Conservation (phyloP, 352 stramenopile genomes). For the Plasmopara halstedii region DNA sequence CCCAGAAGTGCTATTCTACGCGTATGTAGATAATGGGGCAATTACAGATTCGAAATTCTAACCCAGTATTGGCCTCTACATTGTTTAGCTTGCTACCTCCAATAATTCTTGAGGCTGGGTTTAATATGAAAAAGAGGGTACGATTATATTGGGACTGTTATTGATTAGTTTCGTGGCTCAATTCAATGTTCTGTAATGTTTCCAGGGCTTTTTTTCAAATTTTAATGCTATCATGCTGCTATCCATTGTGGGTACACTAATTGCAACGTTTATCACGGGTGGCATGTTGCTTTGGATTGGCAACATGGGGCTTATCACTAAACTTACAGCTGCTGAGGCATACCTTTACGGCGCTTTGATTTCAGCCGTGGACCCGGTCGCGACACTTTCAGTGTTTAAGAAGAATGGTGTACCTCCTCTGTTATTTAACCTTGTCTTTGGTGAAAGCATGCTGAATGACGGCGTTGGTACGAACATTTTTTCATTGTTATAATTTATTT, state of each 20-base stretch:
- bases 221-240: conserved; percentile 83
- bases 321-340: conserved; percentile 80
- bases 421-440: conserved; percentile 95
- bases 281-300: conserved; percentile 69
- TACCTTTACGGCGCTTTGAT: conserved; percentile 91
- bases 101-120: conserved; percentile 82
- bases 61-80: background rate
- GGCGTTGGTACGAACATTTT: conserved; percentile 54
- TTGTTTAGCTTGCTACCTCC: conserved; percentile 46
- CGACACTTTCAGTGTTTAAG: conserved; percentile 91
- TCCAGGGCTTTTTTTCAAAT: conserved; percentile 80
- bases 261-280: conserved; percentile 76
- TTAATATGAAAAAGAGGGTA: conserved; percentile 85
- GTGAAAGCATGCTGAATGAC: conserved; percentile 94
- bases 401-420: conserved; percentile 78
- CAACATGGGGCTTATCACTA: conserved; percentile 62
- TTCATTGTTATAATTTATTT: conserved; percentile 9
- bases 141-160: conserved; percentile 1
- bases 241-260: conserved; percentile 68
- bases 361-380: conserved; percentile 90
- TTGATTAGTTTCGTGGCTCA: conserved; percentile 1
- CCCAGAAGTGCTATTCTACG: conserved; percentile 78
- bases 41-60: background rate
- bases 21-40: conserved; percentile 24
- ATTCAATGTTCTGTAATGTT: conserved; percentile 4